Conservation (phyloP, 768 basidiomycete species). For the Xanthoconium purpureum region DNA sequence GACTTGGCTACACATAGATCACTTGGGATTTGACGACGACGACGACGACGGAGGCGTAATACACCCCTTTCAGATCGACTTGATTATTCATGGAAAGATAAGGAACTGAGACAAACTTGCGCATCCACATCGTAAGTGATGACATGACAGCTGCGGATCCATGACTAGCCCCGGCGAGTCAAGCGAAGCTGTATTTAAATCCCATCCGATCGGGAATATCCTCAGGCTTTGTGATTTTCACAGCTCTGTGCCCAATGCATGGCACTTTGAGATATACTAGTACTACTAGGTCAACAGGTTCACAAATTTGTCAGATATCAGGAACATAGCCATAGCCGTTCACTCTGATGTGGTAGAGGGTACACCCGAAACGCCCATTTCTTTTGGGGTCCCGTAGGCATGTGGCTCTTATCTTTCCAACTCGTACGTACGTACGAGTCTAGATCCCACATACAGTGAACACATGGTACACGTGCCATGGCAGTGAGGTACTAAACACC, state of each 20-base stretch:
- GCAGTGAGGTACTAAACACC: neutral
- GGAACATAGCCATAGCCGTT: too few species aligned
- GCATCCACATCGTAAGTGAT: neutral
- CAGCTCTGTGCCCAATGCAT: neutral
- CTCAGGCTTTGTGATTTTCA: neutral
- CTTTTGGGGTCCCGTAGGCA: conserved; percentile 19
- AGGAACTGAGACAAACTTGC: neutral
- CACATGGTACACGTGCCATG: conserved; percentile 9
- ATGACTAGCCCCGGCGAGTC: neutral
- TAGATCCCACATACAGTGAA: conserved; percentile 2
- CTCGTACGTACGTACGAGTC: conserved; percentile 17
- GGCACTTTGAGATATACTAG: too few species aligned
- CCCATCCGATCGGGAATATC: neutral
- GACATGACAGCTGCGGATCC: neutral
- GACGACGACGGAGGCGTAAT: too few species aligned
- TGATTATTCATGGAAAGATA: neutral
- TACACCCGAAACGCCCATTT: neutral
- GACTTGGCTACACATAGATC: conserved; percentile 2
- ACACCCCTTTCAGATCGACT: neutral
- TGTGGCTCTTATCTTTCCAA: conserved; percentile 15
- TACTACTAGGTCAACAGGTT: neutral
- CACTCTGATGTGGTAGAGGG: conserved; percentile 16
- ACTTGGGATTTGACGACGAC: neutral
- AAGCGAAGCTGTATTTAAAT: neutral
- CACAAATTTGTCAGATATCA: neutral